A percentile compares a stretch with the other conserved stretches of the same genome.
These are phyloP conservation scores for Beauveria brongniartii DNA, from an alignment of 2,329 filamentous ascomycete species.

Conservation along the genomic window DNA sequence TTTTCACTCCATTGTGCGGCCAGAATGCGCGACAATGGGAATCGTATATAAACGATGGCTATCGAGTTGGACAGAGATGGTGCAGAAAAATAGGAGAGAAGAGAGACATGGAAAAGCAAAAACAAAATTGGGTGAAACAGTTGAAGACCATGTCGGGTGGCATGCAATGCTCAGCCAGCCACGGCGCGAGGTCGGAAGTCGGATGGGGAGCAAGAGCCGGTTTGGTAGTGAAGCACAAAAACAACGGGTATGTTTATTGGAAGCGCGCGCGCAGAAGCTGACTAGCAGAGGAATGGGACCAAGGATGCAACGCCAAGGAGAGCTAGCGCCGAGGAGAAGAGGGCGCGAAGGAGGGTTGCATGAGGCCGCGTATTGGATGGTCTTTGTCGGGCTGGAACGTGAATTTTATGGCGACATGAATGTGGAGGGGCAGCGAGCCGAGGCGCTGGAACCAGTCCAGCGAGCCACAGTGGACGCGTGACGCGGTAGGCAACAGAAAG, in stretches of 20 bases:
- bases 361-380: neutral
- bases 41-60: neutral
- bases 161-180: neutral
- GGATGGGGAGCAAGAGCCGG: neutral
- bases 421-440: conserved; percentile 1
- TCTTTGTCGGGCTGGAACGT: neutral
- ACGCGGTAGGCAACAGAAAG: conserved; percentile 10
- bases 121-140: conserved; percentile 7
- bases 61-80: neutral
- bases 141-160: neutral
- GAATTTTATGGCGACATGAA: conserved; percentile 3
- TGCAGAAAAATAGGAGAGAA: conserved; percentile 1
- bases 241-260: neutral
- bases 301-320: neutral
- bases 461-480: neutral
- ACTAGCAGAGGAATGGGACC: neutral
- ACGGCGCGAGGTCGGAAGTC: neutral
- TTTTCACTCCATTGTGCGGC: conserved; percentile 2
- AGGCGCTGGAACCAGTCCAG: neutral
- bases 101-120: conserved; percentile 14
- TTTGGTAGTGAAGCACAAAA: neutral
- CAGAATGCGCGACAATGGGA: neutral
- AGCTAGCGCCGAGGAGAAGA: neutral
- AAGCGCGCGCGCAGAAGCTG: neutral
- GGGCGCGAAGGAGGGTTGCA: neutral